phyloP scores from a whole-genome alignment of 352 stramenopile species.

The Lagenidium giganteum region DNA sequence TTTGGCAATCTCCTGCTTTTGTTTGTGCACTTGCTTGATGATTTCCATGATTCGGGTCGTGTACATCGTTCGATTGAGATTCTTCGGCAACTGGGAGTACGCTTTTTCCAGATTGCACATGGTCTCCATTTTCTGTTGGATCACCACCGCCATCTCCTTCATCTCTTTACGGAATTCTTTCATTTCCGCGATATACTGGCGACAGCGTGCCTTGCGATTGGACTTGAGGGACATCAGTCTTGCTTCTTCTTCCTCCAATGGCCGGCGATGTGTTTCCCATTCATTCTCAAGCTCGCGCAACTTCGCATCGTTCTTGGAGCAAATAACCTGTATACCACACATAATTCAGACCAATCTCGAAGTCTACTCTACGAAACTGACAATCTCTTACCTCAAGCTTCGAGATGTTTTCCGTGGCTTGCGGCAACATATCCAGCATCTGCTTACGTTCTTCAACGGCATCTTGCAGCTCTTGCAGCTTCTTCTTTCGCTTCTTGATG shows the following conservation, averaged over 20 bases:
- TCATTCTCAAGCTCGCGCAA: constrained; percentile 36
- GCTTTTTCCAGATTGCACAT: constrained; percentile 37
- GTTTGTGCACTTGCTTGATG: constrained; percentile 78
- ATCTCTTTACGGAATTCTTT: constrained; percentile 42
- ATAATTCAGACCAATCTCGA: background rate
- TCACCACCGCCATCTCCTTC: constrained; percentile 33
- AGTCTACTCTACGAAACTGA: background rate
- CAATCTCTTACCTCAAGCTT: constrained; percentile 34
- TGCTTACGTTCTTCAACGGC: constrained; percentile 36
- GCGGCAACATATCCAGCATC: constrained; percentile 46
- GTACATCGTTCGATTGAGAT: constrained; percentile 65
- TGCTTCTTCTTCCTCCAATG: constrained; percentile 34
- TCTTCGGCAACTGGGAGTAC: constrained; percentile 32
- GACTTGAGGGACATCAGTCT: constrained; percentile 24
- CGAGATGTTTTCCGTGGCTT: constrained; percentile 47
- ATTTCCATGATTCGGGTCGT: constrained; percentile 83
- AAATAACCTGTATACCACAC: constrained; percentile 20
- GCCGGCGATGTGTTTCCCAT: constrained; percentile 28
- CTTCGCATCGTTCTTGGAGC: constrained; percentile 28
- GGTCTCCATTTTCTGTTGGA: constrained; percentile 55
- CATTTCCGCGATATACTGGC: constrained; percentile 42
- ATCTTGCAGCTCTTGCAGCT: constrained; percentile 26
- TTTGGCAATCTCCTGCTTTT: constrained; percentile 75
- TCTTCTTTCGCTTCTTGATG: constrained; percentile 21
- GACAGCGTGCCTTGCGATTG: constrained; percentile 30